Evolutionary conservation across 768 basidiomycete genomes (phyloP).

Genomic region (Mycena vitilis): DNA sequence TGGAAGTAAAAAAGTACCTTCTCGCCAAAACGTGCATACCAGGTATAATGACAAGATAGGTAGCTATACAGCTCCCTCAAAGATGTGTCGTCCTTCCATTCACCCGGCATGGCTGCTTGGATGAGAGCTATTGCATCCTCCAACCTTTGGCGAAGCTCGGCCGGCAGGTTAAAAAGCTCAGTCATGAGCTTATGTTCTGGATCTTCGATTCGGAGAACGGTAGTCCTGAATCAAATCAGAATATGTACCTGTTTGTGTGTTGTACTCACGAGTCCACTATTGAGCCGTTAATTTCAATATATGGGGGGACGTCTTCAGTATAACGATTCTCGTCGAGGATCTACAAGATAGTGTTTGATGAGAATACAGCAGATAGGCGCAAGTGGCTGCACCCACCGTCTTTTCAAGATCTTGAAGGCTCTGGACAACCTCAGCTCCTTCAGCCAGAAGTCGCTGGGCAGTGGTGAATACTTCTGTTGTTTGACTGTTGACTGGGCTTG

Average conservation of each 20-base stretch:
- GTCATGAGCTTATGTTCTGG: neutral
- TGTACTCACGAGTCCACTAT: too few relatives aligned
- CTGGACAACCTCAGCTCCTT: neutral
- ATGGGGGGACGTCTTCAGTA: too few relatives aligned
- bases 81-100: neutral
- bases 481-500: neutral
- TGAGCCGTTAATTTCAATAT: too few relatives aligned
- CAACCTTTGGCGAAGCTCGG: neutral
- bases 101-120: neutral
- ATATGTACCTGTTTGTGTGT: too few relatives aligned
- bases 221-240: too few relatives aligned
- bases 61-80: neutral
- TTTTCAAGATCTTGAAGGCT: neutral
- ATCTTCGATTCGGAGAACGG: neutral
- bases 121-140: neutral
- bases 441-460: neutral
- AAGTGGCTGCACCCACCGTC: too few relatives aligned
- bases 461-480: neutral
- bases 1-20: neutral
- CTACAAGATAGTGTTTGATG: too few relatives aligned
- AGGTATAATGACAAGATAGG: neutral
- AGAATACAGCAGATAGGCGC: too few relatives aligned
- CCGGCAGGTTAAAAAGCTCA: neutral
- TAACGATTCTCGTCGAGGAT: too few relatives aligned
- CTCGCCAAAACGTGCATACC: neutral